A percentile compares a stretch with the other conserved stretches of the same genome.
Conservation (phyloP, 2,329 filamentous ascomycete species). For the Bimuria novae-zelandiae region DNA sequence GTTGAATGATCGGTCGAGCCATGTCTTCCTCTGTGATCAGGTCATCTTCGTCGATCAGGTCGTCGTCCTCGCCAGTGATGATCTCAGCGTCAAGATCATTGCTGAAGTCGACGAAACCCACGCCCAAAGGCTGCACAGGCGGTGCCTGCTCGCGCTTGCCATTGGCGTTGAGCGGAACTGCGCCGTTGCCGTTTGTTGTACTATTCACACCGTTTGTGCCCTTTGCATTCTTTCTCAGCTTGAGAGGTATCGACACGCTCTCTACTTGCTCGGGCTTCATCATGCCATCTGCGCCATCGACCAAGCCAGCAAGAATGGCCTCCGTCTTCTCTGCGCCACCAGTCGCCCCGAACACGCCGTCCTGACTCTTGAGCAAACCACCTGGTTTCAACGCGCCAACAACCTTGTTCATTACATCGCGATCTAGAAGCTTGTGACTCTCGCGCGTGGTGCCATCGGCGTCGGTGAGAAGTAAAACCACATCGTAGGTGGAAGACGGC, state of each 20-base stretch:
- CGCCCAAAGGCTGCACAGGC: conserved; percentile 40
- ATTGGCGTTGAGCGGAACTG: conserved; percentile 43
- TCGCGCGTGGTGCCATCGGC: conserved; percentile 67
- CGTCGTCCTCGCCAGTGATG: conserved; percentile 69
- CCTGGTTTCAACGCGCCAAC: conserved; percentile 72
- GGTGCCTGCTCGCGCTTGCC: conserved; percentile 50
- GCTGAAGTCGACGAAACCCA: conserved; percentile 63
- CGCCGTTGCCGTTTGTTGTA: conserved; percentile 23
- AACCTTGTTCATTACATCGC: conserved; percentile 70
- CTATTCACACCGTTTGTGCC: conserved; percentile 30
- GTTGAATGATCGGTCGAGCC: conserved; percentile 74
- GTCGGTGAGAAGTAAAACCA: conserved; percentile 82
- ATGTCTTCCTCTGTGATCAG: conserved; percentile 86
- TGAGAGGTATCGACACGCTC: conserved; percentile 64
- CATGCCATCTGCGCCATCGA: conserved; percentile 68
- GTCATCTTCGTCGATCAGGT: conserved; percentile 88
- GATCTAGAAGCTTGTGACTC: conserved; percentile 66
- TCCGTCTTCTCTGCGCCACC: conserved; percentile 66
- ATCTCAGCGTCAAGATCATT: conserved; percentile 64
- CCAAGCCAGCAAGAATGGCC: conserved; percentile 80
- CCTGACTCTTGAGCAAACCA: conserved; percentile 70
- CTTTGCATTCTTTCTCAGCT: conserved; percentile 65
- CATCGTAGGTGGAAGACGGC: conserved; percentile 76
- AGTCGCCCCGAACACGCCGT: conserved; percentile 60
- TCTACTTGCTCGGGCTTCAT: conserved; percentile 70